phyloP scores from a whole-genome alignment of 148 eudicot genomes.

The Persicaria maculosa region DNA sequence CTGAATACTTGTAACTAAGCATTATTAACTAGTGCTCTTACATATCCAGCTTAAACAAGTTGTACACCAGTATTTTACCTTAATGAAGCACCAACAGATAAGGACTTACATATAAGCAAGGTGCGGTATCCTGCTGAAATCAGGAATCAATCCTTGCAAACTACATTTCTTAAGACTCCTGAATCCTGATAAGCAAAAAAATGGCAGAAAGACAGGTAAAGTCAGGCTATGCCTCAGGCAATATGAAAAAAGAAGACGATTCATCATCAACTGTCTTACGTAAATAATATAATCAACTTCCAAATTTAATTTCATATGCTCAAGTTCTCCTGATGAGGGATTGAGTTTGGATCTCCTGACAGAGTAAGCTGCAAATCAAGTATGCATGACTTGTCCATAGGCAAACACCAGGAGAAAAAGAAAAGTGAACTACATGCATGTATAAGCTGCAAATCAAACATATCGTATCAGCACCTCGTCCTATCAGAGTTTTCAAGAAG shows the following conservation, averaged over 20 bases:
- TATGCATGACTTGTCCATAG: not conserved
- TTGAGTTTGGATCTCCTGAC: not conserved
- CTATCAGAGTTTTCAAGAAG: not conserved
- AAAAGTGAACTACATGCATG: not conserved
- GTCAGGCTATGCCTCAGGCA: not conserved
- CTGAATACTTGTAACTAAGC: not conserved
- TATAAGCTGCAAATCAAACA: not conserved
- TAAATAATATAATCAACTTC: not conserved
- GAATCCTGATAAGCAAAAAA: conserved; percentile 31
- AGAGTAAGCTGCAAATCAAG: not conserved
- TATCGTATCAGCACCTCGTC: not conserved
- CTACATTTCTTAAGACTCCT: conserved; percentile 76
- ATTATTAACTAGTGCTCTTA: not conserved
- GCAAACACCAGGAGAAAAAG: not conserved
- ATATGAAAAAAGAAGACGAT: conserved; percentile 6
- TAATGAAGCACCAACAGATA: not conserved
- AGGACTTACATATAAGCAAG: conserved; percentile 69
- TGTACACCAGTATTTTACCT: not conserved
- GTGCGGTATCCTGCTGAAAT: conserved; percentile 48
- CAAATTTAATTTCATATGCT: not conserved
- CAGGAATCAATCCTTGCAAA: conserved; percentile 69
- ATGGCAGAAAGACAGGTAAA: not conserved
- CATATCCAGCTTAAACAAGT: not conserved
- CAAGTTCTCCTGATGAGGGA: not conserved
- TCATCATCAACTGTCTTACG: not conserved